phyloP scores from a whole-genome alignment of 2,329 filamentous ascomycete genomes.

The Nectriaceae sp. region DNA sequence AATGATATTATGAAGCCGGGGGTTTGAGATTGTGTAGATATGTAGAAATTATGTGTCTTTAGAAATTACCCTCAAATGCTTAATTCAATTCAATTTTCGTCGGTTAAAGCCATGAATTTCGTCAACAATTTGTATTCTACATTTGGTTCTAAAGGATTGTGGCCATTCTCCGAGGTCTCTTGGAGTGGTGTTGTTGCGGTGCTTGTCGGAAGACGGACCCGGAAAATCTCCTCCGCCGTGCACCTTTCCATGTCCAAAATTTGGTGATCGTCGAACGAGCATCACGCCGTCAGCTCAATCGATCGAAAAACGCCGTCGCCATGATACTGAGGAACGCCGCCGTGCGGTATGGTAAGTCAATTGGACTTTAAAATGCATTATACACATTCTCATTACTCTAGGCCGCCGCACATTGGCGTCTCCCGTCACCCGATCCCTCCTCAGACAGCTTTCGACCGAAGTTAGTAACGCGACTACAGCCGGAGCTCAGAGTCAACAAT shows the following conservation, averaged over 20 bases:
- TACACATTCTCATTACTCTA: slow-evolving; percentile 30
- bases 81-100: slow-evolving; percentile 20
- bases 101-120: slow-evolving; percentile 2
- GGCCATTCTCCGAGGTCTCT: too few relatives aligned
- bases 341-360: slow-evolving; percentile 54
- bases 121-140: slow-evolving; percentile 17
- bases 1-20: slow-evolving; percentile 39
- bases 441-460: slow-evolving; percentile 37
- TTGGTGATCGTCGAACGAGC: slow-evolving; percentile 27
- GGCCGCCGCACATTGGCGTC: slow-evolving; percentile 55
- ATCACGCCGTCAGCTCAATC: slow-evolving; percentile 12
- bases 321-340: slow-evolving; percentile 60
- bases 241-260: slow-evolving; percentile 26
- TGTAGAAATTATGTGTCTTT: slow-evolving; percentile 28
- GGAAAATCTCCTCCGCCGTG: slow-evolving; percentile 27
- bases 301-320: slow-evolving; percentile 30
- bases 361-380: slow-evolving; percentile 6
- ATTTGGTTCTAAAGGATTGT: too few relatives aligned
- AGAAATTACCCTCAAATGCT: slow-evolving; percentile 28
- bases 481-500: too few relatives aligned
- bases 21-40: slow-evolving; percentile 33
- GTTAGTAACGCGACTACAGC: too few relatives aligned
- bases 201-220: slow-evolving; percentile 10
- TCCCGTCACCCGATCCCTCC: slow-evolving; percentile 38
- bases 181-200: too few relatives aligned